Base-by-base conservation (phyloP, 345 rosid species). In the Raphanus raphanistrum region DNA sequence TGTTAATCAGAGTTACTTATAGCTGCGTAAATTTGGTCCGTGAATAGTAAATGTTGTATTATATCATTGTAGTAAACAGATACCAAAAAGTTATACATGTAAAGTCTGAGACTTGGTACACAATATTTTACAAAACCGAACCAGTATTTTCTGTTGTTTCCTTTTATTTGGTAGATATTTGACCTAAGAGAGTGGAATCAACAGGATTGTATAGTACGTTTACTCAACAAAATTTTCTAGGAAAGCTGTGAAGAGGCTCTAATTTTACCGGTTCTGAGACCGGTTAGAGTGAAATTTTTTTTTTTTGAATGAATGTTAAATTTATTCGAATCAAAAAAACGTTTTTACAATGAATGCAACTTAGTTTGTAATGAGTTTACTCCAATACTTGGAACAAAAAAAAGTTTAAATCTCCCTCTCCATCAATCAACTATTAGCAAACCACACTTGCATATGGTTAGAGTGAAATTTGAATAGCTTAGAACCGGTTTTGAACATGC, bases 81-180 rank as follows among this genome's bases (percentile, higher is more conserved):
- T 63, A 79, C 82, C 52, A 60, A 61, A 73, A 68, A 62, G 36
- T 67, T 68, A 73, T 73, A 79, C 82, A 61, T 73, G 82, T 79
- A 79, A 79, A 79, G 66, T 68, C 61, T 62, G 71, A 73, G 78
- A 36, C 32, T n/a, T 31, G 3, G 15, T 63, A 38, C 62, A 45
- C 29, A 25, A 31, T 59, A 58, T 6, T 45, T 68, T 43, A 13
- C 63, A 76, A 59, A 59, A 41, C 6, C 35, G 12, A 59, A 16
- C 60, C 48, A 61, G 72, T 27, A 13, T 66, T 16, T 16, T n/a
- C 26, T 54, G n/a, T 27, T 65, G 64, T 65, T 48, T 48, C 50
- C 54, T 13, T 45, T 45, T 45, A 45, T 45, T 45, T 45, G 16
- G 16, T 4, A 45, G 16, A 12, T 12, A 12, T 45, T 12, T 45